phyloP scores from a whole-genome alignment of 108 stramenopile species.

The Schizochytrium sp. region DNA sequence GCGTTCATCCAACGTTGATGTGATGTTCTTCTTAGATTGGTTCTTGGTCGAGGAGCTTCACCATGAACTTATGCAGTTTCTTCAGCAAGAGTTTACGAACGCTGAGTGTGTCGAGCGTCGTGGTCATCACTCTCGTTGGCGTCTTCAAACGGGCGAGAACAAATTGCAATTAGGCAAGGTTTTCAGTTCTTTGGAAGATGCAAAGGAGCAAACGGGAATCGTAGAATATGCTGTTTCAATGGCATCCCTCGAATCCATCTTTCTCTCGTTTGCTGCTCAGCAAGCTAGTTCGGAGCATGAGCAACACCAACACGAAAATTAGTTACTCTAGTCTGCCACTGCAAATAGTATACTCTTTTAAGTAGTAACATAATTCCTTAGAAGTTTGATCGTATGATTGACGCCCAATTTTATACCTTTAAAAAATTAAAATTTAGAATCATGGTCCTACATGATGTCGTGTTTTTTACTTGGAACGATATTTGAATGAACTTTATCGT shows the following conservation, averaged over 20 bases:
- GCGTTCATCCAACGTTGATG: slow-evolving; percentile 13
- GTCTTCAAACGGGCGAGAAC: neutral
- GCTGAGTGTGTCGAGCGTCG: slow-evolving; percentile 21
- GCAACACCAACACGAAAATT: neutral
- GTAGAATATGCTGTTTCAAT: slow-evolving; percentile 63
- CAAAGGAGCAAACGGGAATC: slow-evolving; percentile 52
- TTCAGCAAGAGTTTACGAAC: neutral
- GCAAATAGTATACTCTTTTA: too few relatives aligned
- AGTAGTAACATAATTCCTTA: too few relatives aligned
- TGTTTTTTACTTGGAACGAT: too few relatives aligned
- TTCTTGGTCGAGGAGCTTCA: neutral
- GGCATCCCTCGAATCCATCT: slow-evolving; percentile 67
- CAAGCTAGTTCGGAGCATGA: neutral
- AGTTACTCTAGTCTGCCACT: too few relatives aligned
- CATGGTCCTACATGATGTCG: too few relatives aligned
- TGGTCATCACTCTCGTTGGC: slow-evolving; percentile 2
- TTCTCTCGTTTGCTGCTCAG: slow-evolving; percentile 62
- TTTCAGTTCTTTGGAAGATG: slow-evolving; percentile 62
- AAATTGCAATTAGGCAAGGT: slow-evolving; percentile 59
- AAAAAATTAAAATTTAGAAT: too few relatives aligned
- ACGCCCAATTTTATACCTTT: too few relatives aligned
- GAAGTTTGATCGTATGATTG: too few relatives aligned
- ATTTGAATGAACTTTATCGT: too few relatives aligned
- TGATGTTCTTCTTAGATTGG: slow-evolving; percentile 7
- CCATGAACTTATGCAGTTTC: neutral